phyloP scores from a whole-genome alignment of 495 filamentous ascomycete genomes.

The Tuber melanosporum region DNA sequence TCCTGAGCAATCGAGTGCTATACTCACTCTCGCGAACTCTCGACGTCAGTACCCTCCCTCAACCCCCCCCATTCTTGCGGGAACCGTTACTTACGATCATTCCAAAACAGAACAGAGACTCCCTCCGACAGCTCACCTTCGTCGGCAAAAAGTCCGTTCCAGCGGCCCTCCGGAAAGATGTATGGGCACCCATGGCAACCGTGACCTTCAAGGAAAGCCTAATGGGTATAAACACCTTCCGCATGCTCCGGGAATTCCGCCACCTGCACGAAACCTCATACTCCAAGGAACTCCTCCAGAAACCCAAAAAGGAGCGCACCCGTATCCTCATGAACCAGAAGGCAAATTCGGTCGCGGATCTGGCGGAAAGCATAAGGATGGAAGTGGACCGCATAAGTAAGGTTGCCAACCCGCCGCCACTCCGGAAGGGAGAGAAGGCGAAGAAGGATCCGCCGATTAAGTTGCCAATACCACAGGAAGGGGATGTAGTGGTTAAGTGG shows the following conservation, averaged over 20 bases:
- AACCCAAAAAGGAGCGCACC: conserved; percentile 52
- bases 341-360: conserved; percentile 79
- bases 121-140: conserved; percentile 71
- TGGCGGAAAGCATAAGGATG: conserved; percentile 67
- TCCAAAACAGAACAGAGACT: conserved; percentile 53
- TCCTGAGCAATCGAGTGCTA: conserved; percentile 72
- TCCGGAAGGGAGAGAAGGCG: conserved; percentile 42
- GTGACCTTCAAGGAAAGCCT: conserved; percentile 59
- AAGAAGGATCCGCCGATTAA: conserved; percentile 13
- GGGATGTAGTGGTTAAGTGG: conserved; percentile 61
- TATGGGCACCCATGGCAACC: conserved; percentile 76
- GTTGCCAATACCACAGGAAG: conserved; percentile 21
- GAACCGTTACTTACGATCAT: conserved; percentile 6
- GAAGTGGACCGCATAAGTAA: conserved; percentile 41
- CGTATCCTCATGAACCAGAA: conserved; percentile 73
- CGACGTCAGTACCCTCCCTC: conserved; percentile 52
- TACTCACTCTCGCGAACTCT: conserved; percentile 67
- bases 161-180: conserved; percentile 71
- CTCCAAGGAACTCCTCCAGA: conserved; percentile 51
- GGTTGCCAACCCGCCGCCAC: conserved; percentile 41
- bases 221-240: conserved; percentile 68
- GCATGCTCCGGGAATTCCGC: conserved; percentile 75
- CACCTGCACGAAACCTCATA: conserved; percentile 61
- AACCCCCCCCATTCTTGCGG: neutral
- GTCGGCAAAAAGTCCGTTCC: conserved; percentile 87